Percentiles rank a stretch among this genome's conserved stretches.
Evolutionary conservation across 805 yeast genomes (phyloP).

Genomic region (Metschnikowia henanensis): DNA sequence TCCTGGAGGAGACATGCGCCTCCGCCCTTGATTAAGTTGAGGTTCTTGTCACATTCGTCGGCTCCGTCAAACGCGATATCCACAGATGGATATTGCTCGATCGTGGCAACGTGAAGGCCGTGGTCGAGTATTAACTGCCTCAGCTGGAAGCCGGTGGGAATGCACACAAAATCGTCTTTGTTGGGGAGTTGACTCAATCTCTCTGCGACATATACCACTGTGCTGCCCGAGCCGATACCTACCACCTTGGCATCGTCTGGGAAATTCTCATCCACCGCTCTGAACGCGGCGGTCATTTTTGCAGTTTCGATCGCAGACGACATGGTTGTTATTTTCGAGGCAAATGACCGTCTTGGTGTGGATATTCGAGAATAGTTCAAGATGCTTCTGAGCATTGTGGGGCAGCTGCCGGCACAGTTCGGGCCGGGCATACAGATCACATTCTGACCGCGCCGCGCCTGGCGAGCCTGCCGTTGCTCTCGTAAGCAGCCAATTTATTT

Average conservation of each 20-base stretch:
- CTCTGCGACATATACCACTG: conserved; percentile 97
- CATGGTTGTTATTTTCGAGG: background rate
- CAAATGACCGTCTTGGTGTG: background rate
- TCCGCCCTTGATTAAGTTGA: conserved; percentile 96
- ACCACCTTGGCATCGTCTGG: conserved; percentile 67
- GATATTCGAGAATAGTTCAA: background rate
- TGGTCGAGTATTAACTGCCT: conserved; percentile 81
- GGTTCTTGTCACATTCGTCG: conserved; percentile 82
- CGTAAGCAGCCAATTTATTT: background rate
- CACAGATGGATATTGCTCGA: conserved; percentile 78
- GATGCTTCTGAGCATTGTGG: conserved; percentile 6
- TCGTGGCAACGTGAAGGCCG: conserved; percentile 73
- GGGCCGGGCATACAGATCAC: background rate
- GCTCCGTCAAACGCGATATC: conserved; percentile 99
- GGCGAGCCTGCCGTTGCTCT: background rate
- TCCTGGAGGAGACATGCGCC: conserved; percentile 98
- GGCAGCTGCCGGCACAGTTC: background rate
- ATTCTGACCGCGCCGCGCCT: background rate
- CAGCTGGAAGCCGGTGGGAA: conserved; percentile 97
- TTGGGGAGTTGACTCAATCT: conserved; percentile 70
- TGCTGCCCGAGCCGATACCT: conserved; percentile 96
- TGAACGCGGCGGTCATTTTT: conserved; percentile 87
- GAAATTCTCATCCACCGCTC: conserved; percentile 88
- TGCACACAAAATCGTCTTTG: conserved; percentile 64
- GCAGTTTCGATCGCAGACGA: conserved; percentile 61